Conservation (phyloP, 2,329 filamentous ascomycete species). For the Talaromyces marneffei region DNA sequence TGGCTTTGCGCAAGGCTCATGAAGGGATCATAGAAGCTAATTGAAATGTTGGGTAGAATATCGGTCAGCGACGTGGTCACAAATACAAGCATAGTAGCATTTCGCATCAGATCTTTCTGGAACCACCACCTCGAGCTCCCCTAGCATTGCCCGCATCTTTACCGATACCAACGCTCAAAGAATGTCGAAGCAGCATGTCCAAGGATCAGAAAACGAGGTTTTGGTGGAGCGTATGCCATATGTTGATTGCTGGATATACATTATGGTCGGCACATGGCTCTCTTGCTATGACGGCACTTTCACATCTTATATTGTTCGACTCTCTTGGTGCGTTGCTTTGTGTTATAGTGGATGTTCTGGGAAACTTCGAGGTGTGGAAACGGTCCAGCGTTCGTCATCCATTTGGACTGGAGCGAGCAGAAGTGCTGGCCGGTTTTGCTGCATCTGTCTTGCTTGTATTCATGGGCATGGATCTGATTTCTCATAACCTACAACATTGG, state of each 20-base stretch:
- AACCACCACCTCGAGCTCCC: slow-evolving; percentile 78
- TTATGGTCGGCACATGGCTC: slow-evolving; percentile 82
- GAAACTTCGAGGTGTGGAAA: slow-evolving; percentile 97
- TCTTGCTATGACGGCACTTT: slow-evolving; percentile 83
- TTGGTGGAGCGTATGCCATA: slow-evolving; percentile 86
- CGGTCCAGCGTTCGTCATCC: slow-evolving; percentile 87
- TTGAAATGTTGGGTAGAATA: slow-evolving; percentile 53
- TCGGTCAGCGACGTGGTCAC: slow-evolving; percentile 88
- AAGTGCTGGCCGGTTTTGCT: slow-evolving; percentile 91
- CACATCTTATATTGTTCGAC: slow-evolving; percentile 91
- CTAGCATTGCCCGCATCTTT: slow-evolving; percentile 85
- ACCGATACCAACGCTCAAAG: slow-evolving; percentile 80
- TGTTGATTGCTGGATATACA: slow-evolving; percentile 74
- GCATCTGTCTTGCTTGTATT: slow-evolving; percentile 96
- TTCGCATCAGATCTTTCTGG: slow-evolving; percentile 93
- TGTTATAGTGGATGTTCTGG: slow-evolving; percentile 83
- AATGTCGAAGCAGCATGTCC: slow-evolving; percentile 87
- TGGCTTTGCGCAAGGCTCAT: slow-evolving; percentile 19
- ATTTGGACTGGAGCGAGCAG: slow-evolving; percentile 83
- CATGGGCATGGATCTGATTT: slow-evolving; percentile 91
- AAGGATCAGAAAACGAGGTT: slow-evolving; percentile 75
- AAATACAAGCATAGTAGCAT: slow-evolving; percentile 97
- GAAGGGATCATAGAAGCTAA: neutral
- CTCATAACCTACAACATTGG: slow-evolving; percentile 88
- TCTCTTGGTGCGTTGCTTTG: slow-evolving; percentile 87